These are phyloP conservation scores for Erigeron philadelphicus DNA, from an alignment of 140 eudicot species.

Conservation along the genomic window DNA sequence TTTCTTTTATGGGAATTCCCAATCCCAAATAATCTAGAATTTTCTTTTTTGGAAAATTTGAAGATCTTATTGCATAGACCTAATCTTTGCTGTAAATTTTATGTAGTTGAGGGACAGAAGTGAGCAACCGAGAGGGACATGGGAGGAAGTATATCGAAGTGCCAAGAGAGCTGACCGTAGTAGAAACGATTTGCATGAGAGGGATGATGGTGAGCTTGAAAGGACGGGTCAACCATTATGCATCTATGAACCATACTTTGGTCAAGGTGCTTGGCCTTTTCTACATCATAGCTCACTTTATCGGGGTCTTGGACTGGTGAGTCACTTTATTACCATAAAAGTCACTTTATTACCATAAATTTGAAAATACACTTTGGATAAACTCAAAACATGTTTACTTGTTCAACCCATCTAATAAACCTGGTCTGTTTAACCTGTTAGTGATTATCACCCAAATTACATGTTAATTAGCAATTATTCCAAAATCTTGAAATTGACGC, in stretches of 20 bases:
- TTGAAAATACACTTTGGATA: too few relatives aligned
- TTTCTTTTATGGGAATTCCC: background rate
- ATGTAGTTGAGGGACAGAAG: constrained; percentile 91
- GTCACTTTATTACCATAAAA: too few relatives aligned
- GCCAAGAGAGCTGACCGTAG: constrained; percentile 66
- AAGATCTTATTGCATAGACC: background rate
- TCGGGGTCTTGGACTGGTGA: constrained; percentile 88
- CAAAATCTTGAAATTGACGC: too few relatives aligned
- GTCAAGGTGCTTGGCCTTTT: constrained; percentile 98
- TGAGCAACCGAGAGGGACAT: constrained; percentile 78
- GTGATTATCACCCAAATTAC: too few relatives aligned
- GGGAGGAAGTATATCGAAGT: constrained; percentile 94
- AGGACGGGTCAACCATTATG: constrained; percentile 75
- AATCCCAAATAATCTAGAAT: background rate
- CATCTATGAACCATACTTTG: constrained; percentile 90
- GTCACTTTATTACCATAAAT: too few relatives aligned
- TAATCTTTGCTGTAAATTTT: constrained; percentile 10
- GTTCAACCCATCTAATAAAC: too few relatives aligned
- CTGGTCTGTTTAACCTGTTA: too few relatives aligned
- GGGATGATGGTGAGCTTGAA: constrained; percentile 95
- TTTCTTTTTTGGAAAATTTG: background rate
- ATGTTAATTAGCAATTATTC: too few relatives aligned
- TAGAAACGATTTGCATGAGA: constrained; percentile 79
- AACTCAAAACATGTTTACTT: too few relatives aligned
- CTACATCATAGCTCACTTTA: constrained; percentile 66